Conservation (phyloP, 2,329 filamentous ascomycete genomes). For the Hypoxylon sp. region DNA sequence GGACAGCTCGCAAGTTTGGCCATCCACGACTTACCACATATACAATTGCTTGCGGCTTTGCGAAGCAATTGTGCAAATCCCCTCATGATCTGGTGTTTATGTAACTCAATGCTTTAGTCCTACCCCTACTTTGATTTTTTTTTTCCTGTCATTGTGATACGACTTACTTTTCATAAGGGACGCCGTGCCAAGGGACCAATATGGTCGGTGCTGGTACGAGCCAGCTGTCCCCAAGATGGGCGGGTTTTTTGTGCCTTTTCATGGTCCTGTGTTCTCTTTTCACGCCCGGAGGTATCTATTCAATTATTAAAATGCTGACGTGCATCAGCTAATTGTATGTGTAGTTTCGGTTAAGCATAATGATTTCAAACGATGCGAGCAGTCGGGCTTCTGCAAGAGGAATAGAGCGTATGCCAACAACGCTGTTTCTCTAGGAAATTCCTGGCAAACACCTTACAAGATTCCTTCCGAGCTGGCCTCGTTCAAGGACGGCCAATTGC, state of each 20-base stretch:
- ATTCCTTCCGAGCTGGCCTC: slow-evolving; percentile 79
- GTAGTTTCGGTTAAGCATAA: slow-evolving; percentile 90
- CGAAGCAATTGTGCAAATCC: slow-evolving; percentile 31
- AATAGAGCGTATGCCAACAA: slow-evolving; percentile 91
- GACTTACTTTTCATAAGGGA: slow-evolving; percentile 52
- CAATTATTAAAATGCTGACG: neutral
- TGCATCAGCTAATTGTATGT: slow-evolving; percentile 25
- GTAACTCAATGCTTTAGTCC: slow-evolving; percentile 27
- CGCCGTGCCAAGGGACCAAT: slow-evolving; percentile 51
- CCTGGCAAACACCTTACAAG: slow-evolving; percentile 86
- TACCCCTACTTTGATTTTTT: slow-evolving; percentile 33
- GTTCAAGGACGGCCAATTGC: slow-evolving; percentile 84
- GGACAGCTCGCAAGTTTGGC: slow-evolving; percentile 36
- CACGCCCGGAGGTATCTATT: slow-evolving; percentile 71
- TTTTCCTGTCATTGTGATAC: slow-evolving; percentile 55
- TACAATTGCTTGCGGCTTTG: slow-evolving; percentile 32
- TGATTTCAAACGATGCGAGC: slow-evolving; percentile 96
- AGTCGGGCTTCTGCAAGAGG: slow-evolving; percentile 97
- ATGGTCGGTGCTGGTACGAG: slow-evolving; percentile 68
- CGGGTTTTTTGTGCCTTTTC: slow-evolving; percentile 72
- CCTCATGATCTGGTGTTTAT: slow-evolving; percentile 31
- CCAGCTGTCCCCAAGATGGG: slow-evolving; percentile 73
- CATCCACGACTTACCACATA: slow-evolving; percentile 19
- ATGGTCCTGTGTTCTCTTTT: slow-evolving; percentile 72
- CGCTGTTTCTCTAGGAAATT: slow-evolving; percentile 73